Evolutionary conservation across 2,329 filamentous ascomycete genomes (phyloP), one percentile per base, ranked within the genome.

Genomic region (Cladophialophora chaetospira): DNA sequence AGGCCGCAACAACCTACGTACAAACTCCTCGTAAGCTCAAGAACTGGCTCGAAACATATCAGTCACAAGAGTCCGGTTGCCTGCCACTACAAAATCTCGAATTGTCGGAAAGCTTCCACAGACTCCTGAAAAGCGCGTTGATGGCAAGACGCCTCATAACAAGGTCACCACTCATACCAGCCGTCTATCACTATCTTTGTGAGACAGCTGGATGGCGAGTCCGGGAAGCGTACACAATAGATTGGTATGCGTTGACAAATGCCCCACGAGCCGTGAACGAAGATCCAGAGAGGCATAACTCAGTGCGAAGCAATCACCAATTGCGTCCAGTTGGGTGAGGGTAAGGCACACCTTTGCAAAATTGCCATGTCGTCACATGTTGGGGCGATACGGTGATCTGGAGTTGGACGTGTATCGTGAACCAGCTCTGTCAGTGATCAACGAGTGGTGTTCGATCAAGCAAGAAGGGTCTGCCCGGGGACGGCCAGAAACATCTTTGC

Each of bases 231-330:
- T n/a, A n/a, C n/a, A n/a, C n/a, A 82, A 86, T 54, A 74, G 91
- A 36, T 86, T 89, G 68, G 89, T 96, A 56, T 94, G 91, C 0
- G 91, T 96, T 71, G 44, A 91, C 89, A 58, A 96, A 96, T 71
- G 91, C 91, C 19, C 92, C 88, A 53, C 81, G 91, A 68, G 96
- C 91, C 60, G 95, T 95, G 90, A 94, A 96, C 73, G 92, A 95
- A 87, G 91, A 96, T 74, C 79, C 96, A 49, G 81, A 85, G 65
- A 92, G 86, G 5, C 79, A 91, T 58, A 72, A 92, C 67, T 96
- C n/a, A 95, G 72, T 89, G 93, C 70, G 84, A 91, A 55, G 79
- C 80, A 42, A 80, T 96, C 29, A 77, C 96, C 19, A 75, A 84
- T 19, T 96, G 95, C 76, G 96, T 96, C 73, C 83, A 82, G 40